phyloP scores from a whole-genome alignment of 306 rosid genomes.

The Casuarina equisetifolia region DNA sequence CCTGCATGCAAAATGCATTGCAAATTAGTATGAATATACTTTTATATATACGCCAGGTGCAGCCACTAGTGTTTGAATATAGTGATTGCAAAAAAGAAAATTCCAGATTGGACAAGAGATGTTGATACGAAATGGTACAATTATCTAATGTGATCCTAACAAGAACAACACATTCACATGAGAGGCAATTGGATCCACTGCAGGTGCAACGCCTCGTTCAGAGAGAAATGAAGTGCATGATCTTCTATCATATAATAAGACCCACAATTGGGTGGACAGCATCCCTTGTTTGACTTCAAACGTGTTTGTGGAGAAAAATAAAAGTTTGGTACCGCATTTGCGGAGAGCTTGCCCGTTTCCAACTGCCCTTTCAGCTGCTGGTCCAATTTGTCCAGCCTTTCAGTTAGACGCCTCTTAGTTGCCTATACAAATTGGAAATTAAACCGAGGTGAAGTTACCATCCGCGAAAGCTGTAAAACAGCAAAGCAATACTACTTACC shows the following conservation, averaged over 20 bases:
- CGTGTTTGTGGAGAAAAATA: conserved; percentile 4
- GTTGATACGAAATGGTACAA: conserved; percentile 1
- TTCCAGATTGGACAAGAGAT: conserved; percentile 16
- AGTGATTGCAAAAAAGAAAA: conserved; percentile 2
- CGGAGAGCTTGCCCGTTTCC: conserved; percentile 52
- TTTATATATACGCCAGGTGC: not conserved
- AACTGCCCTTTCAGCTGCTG: conserved; percentile 67
- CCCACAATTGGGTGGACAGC: not conserved
- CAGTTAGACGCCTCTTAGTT: conserved; percentile 64
- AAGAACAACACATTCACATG: conserved; percentile 7
- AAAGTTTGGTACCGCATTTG: conserved; percentile 53
- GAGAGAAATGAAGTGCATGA: not conserved
- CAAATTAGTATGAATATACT: not conserved
- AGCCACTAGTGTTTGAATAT: not conserved
- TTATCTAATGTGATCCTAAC: conserved; percentile 4
- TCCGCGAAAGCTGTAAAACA: conserved; percentile 12
- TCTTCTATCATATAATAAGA: not conserved
- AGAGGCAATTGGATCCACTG: not conserved
- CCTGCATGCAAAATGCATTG: conserved; percentile 39
- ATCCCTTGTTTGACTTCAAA: conserved; percentile 7
- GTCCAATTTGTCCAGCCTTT: conserved; percentile 67
- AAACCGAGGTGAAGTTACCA: conserved; percentile 17
- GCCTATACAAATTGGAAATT: conserved; percentile 36
- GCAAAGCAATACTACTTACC: conserved; percentile 46
- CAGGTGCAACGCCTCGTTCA: not conserved